Evolutionary conservation across 2,329 filamentous ascomycete species (phyloP), one percentile per base, ranked within the genome.

Genomic region (Cladobotryum mycophilum): DNA sequence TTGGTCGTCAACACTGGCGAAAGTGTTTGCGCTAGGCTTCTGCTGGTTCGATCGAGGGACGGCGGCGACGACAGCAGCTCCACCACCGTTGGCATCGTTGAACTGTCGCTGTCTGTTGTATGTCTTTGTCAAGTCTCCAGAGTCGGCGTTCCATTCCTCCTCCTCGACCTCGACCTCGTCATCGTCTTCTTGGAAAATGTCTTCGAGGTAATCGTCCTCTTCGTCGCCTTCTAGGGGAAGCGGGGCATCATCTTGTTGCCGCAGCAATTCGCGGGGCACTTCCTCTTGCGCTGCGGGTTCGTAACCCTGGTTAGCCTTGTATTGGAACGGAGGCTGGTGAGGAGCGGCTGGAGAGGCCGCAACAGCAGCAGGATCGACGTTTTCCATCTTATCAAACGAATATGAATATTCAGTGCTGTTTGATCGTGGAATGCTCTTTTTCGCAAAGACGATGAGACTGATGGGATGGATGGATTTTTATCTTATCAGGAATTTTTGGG

Each of bases 71-170:
- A 73, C 69, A 30, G 66, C 69, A 30, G 66, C 40, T 17, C 36
- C 47, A 33, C 67, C 25, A 22, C 25, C 45, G 33, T 58, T 53
- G 47, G 55, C 63, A 52, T 74, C 76, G 48, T 85, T 81, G 50
- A 87, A 69, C 62, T 84, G 84, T 53, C 82, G 79, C 66, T 95
- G 89, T 54, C 90, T 85, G 67, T 96, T 96, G 75, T 93, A 93
- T 7, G 85, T 84, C 70, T 95, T 93, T 36, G 89, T 90, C 51
- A 89, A 79, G 67, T 95, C 88, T 37, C 79, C 76, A 0, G 80
- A 75, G 7, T 74, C 72, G 45, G 82, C 73, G 15, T 78, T 70
- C 61, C 80, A 81, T 20, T 82, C 82, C 54, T 87, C 79, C 53
- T 84, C 81, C 51, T 84, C 80, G 41, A 83, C 75, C 9, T 84